Percentiles rank a stretch among this genome's conserved stretches.
phyloP scores from a whole-genome alignment of 225 moss, liverwort and hornwort genomes.

The Neckera pumila region DNA sequence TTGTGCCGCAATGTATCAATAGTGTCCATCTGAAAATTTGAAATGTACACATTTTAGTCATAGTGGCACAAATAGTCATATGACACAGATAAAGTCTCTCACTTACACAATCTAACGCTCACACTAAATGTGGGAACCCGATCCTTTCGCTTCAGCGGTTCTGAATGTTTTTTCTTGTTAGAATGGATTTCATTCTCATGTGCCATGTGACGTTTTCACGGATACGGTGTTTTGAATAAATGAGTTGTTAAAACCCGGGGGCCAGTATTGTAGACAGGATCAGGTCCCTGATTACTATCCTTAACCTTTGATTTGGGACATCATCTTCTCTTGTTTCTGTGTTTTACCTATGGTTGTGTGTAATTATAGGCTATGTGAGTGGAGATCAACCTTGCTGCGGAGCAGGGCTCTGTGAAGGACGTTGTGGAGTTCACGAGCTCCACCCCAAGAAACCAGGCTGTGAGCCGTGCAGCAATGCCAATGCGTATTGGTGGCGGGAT shows the following conservation, averaged over 20 bases:
- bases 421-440: background rate
- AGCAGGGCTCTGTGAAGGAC: slow-evolving; percentile 39
- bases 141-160: background rate
- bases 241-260: background rate
- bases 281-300: no score
- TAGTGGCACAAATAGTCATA: background rate
- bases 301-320: background rate
- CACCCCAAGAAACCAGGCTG: background rate
- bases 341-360: background rate
- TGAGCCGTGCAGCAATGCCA: slow-evolving; percentile 32
- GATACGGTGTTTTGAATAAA: background rate
- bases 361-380: slow-evolving; percentile 29
- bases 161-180: background rate
- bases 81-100: background rate
- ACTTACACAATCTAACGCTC: background rate
- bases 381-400: slow-evolving; percentile 57
- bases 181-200: background rate
- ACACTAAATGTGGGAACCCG: background rate
- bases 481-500: slow-evolving; percentile 62
- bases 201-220: background rate
- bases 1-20: background rate
- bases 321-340: background rate
- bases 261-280: background rate
- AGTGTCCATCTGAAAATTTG: background rate
- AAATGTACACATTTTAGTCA: background rate